Conservation (phyloP, 2,329 filamentous ascomycete genomes). For the Drechslera avenae region DNA sequence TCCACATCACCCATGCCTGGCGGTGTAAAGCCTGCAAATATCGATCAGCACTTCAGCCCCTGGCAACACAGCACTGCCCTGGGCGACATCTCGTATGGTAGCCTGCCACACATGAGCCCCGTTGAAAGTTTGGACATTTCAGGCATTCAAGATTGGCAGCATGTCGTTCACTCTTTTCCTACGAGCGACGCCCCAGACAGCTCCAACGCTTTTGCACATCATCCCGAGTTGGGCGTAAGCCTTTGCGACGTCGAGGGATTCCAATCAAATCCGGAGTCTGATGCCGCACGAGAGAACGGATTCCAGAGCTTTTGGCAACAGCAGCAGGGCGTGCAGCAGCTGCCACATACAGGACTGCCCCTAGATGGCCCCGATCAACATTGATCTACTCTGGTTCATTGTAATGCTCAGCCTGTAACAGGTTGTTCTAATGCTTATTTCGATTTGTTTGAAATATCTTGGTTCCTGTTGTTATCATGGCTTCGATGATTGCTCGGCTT, state of each 20-base stretch:
- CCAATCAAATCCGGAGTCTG: neutral
- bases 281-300: neutral
- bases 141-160: slow-evolving; percentile 1
- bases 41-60: neutral
- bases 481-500: neutral
- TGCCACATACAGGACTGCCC: neutral
- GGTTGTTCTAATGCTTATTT: too few species aligned
- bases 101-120: neutral
- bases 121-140: neutral
- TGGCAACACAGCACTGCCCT: slow-evolving; percentile 10
- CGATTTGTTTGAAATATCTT: neutral
- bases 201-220: slow-evolving; percentile 6
- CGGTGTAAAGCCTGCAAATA: neutral
- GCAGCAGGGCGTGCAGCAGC: neutral
- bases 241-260: slow-evolving; percentile 10
- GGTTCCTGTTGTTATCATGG: neutral
- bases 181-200: neutral
- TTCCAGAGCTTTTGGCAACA: slow-evolving; percentile 5
- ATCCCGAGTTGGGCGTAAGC: slow-evolving; percentile 4
- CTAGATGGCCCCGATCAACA: neutral
- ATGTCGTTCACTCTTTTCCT: neutral
- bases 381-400: too few species aligned
- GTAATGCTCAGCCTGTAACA: too few species aligned
- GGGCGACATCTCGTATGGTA: neutral
- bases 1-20: slow-evolving; percentile 2